phyloP scores from a whole-genome alignment of 306 rosid genomes.

The Alnus rubra region DNA sequence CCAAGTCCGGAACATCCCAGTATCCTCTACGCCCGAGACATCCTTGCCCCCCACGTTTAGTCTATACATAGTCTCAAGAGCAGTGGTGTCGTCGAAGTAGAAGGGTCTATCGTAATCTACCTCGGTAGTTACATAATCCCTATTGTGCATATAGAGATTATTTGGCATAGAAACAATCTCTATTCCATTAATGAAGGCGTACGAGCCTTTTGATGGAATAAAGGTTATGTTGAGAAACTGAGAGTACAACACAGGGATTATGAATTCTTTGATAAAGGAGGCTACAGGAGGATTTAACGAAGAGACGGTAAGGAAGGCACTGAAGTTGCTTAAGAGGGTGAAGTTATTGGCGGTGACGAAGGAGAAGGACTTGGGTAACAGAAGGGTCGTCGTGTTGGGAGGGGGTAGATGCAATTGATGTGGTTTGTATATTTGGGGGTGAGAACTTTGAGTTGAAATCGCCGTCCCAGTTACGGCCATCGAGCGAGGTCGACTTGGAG shows the following conservation, averaged over 20 bases:
- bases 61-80: slow-evolving; percentile 27
- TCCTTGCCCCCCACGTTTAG: slow-evolving; percentile 23
- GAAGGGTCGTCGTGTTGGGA: too few relatives aligned
- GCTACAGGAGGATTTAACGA: background rate
- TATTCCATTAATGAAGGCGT: slow-evolving; percentile 35
- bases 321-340: slow-evolving; percentile 24
- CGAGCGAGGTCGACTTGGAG: background rate
- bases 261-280: slow-evolving; percentile 16
- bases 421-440: background rate
- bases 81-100: background rate
- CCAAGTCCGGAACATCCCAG: slow-evolving; percentile 33
- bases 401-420: background rate
- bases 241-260: background rate
- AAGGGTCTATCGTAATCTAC: background rate
- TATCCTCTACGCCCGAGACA: background rate
- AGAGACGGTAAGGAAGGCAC: slow-evolving; percentile 7
- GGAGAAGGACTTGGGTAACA: background rate
- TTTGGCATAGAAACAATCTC: slow-evolving; percentile 34
- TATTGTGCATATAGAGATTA: slow-evolving; percentile 9
- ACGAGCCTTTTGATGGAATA: slow-evolving; percentile 20
- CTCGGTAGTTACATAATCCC: background rate
- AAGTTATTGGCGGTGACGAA: slow-evolving; percentile 16
- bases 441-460: background rate
- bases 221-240: slow-evolving; percentile 19
- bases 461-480: background rate